phyloP scores from a whole-genome alignment of 805 yeast genomes.

The Suhomyces pyralidae region DNA sequence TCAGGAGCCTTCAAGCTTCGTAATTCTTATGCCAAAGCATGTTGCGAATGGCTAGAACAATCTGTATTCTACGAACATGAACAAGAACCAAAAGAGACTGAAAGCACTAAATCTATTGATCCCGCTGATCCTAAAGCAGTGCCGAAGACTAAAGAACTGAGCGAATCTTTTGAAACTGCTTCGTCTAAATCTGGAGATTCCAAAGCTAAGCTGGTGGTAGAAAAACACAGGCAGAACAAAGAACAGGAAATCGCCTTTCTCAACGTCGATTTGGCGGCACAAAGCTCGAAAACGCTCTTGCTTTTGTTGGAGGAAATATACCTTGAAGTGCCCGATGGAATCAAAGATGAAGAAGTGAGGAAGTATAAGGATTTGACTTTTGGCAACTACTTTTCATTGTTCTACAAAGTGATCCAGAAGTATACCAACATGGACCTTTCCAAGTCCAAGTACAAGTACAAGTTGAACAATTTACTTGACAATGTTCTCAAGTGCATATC shows the following conservation, averaged over 20 bases:
- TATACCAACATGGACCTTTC: constrained; percentile 26
- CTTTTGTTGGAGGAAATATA: constrained; percentile 54
- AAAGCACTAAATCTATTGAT: not conserved
- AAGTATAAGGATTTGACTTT: constrained; percentile 60
- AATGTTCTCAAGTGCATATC: constrained; percentile 65
- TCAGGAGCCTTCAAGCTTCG: constrained; percentile 47
- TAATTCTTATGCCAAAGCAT: constrained; percentile 45
- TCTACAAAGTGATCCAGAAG: constrained; percentile 51
- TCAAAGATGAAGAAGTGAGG: constrained; percentile 49
- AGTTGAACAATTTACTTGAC: constrained; percentile 55
- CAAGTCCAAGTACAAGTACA: constrained; percentile 42
- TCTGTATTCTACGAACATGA: constrained; percentile 40
- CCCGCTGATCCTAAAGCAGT: not conserved
- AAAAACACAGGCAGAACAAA: not conserved
- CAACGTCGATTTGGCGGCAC: constrained; percentile 59
- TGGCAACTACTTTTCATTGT: constrained; percentile 64
- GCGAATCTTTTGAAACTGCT: not conserved
- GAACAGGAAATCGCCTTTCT: constrained; percentile 45
- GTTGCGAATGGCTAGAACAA: constrained; percentile 53
- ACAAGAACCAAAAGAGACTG: constrained; percentile 11
- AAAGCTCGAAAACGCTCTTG: constrained; percentile 58
- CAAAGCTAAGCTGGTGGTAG: not conserved
- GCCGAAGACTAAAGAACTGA: not conserved
- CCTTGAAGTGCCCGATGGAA: constrained; percentile 57
- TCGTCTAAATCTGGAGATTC: not conserved